Evolutionary conservation across 192 early-diverging fungal genomes (phyloP).

Genomic region (Mortierella antarctica): DNA sequence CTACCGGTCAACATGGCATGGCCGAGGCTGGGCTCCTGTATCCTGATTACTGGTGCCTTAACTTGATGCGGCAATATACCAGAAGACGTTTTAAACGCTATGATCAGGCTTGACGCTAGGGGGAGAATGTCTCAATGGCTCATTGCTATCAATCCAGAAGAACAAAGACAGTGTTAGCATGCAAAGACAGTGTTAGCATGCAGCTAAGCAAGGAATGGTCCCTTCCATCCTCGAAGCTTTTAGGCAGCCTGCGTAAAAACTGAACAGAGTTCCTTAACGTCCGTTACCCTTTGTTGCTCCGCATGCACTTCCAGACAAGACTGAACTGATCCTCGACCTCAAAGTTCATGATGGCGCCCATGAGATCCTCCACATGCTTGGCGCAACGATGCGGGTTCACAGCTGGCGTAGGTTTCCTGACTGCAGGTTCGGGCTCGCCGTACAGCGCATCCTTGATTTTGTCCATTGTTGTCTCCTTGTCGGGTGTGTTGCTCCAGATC

Average conservation of each 20-base stretch:
- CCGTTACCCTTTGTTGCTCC: conserved; percentile 37
- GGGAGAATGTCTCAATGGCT: conserved; percentile 27
- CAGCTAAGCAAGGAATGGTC: not conserved
- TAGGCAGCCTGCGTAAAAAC: not conserved
- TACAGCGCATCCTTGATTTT: conserved; percentile 26
- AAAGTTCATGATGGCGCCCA: conserved; percentile 42
- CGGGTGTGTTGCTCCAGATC: not conserved
- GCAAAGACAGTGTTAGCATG: not conserved
- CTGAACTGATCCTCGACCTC: conserved; percentile 43
- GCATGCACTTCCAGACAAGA: conserved; percentile 46
- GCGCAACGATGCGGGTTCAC: conserved; percentile 40
- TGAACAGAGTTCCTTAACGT: no score
- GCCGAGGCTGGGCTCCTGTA: no score
- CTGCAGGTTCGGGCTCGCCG: conserved; percentile 12
- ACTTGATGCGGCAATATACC: no score
- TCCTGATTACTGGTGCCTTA: no score
- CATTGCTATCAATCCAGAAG: conserved; percentile 13
- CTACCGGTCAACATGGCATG: no score
- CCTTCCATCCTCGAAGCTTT: not conserved
- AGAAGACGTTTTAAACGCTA: conserved; percentile 8
- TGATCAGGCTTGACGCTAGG: conserved; percentile 30
- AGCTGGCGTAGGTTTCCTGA: not conserved
- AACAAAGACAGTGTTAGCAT: not conserved
- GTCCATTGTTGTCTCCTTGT: conserved; percentile 16
- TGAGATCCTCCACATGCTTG: conserved; percentile 50